A percentile compares a stretch with the other conserved stretches of the same genome.
phyloP scores from a whole-genome alignment of 2,329 filamentous ascomycete genomes.

The Gnomoniopsis sp. region DNA sequence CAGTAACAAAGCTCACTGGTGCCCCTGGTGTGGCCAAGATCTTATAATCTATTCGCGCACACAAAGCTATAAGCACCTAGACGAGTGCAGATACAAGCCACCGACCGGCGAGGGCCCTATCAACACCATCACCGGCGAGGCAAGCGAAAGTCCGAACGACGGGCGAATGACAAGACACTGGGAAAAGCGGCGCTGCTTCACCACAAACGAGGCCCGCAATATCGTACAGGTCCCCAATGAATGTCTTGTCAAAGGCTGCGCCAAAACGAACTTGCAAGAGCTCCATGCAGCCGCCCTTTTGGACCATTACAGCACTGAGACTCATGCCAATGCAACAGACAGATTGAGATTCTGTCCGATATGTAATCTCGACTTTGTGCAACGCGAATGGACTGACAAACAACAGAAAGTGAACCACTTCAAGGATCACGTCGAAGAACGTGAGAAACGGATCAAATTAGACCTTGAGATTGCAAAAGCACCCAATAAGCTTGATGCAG shows the following conservation, averaged over 20 bases:
- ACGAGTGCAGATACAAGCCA: constrained; percentile 3
- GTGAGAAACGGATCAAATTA: not conserved
- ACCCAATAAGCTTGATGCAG: not conserved
- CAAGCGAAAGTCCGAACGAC: constrained; percentile 6
- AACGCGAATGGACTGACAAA: constrained; percentile 1
- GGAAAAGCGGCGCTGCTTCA: not conserved
- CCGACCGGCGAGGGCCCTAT: constrained; percentile 7
- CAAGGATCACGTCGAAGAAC: constrained; percentile 9
- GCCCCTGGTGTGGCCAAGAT: constrained; percentile 20
- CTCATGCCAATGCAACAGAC: not conserved
- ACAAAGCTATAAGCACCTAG: constrained; percentile 6
- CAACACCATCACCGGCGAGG: constrained; percentile 1
- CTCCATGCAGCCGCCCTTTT: constrained; percentile 5
- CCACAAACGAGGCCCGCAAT: not conserved
- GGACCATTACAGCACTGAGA: not conserved
- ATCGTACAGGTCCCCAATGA: not conserved
- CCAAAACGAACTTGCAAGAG: not conserved
- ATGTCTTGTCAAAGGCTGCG: constrained; percentile 3
- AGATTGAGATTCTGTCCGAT: constrained; percentile 11
- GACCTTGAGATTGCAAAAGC: not conserved
- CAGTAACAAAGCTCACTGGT: constrained; percentile 2
- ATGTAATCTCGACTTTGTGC: constrained; percentile 7
- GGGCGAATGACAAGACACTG: not conserved
- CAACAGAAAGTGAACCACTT: constrained; percentile 10
- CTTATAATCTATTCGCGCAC: not conserved